A percentile compares a stretch with the other conserved stretches of the same genome.
Evolutionary conservation across 331 rosid species (phyloP).

Genomic region (Malus hybrid): DNA sequence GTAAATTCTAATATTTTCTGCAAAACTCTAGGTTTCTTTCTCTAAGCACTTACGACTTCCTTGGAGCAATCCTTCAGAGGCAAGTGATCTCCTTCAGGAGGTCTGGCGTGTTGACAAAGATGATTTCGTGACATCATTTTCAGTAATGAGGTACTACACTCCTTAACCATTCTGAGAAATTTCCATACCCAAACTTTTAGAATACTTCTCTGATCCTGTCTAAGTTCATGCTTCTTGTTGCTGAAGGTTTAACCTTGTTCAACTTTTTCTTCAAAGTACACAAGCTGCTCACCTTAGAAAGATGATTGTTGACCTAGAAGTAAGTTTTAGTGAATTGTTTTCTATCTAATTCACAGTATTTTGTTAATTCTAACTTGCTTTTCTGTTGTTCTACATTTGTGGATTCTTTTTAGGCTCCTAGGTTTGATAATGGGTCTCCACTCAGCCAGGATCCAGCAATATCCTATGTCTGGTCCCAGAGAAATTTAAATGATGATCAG

Average conservation of each 20-base stretch:
- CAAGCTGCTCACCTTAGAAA: conserved; percentile 65
- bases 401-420: conserved; percentile 60
- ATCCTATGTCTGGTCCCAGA: conserved; percentile 73
- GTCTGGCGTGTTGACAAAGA: conserved; percentile 91
- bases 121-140: conserved; percentile 66
- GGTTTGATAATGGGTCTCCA: conserved; percentile 76
- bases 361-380: background rate
- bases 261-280: conserved; percentile 61
- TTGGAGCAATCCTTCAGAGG: conserved; percentile 41
- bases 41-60: conserved; percentile 75
- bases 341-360: background rate
- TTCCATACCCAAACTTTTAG: background rate
- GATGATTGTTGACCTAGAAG: conserved; percentile 89
- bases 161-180: background rate
- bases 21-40: conserved; percentile 63
- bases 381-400: conserved; percentile 16
- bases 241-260: conserved; percentile 78
- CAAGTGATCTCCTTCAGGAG: conserved; percentile 51
- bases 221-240: conserved; percentile 23
- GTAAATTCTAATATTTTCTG: conserved; percentile 1
- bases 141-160: conserved; percentile 61
- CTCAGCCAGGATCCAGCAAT: conserved; percentile 94
- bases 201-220: conserved; percentile 1
- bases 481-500: conserved; percentile 79
- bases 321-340: conserved; percentile 20